Base-by-base conservation (phyloP, 768 basidiomycete genomes). In the Holtermanniella nyarrowii region DNA sequence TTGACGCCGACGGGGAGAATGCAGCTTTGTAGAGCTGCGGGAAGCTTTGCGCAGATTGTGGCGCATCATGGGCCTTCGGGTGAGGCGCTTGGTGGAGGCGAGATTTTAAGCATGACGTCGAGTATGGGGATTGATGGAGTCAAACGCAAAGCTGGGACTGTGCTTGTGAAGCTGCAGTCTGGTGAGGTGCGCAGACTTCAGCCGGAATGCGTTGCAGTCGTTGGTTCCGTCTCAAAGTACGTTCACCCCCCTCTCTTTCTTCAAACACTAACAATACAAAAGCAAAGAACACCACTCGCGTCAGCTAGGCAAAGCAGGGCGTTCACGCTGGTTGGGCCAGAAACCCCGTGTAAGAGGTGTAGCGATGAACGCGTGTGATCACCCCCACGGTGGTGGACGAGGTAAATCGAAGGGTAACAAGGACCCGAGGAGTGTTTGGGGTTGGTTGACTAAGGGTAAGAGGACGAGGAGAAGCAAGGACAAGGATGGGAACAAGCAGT, bases 401-500 rank as follows among this genome's bases (percentile, higher is more conserved):
- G 93, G 93, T 61, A 96, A 93, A 73, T 87, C 85, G 54, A 97
- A 99, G 78, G 88, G 87, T 52, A 83, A 91, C 80, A 93, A 88
- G 68, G 83, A 90, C 68, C 88, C 91, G 2, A 82, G 86, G 23
- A 89, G 87, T 11, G 80, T 86, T 48, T 95, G 85, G 84, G 90
- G 88, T 50, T 89, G 86, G 85, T 78, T 84, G 52, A 85, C 88
- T 13, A 88, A 89, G 76, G 90, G 90, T 53, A 86, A 82, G 55
- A 79, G 93, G 52, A 99, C 93, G 50, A 83, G 93, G 64, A 85
- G 88, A 68, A 86, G 89, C 14, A 70, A 65, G 49, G 88, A 88
- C 43, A 86, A 85, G 52, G 88, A 85, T 65, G 88, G 87, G 20
- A 86, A 86, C 47, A 87, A 87, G 61, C 56, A 60, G 69, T 71